Percentiles rank a stretch among this genome's conserved stretches.
Conservation (phyloP, 2,329 filamentous ascomycete genomes). For the Leptoxyphium fumago region DNA sequence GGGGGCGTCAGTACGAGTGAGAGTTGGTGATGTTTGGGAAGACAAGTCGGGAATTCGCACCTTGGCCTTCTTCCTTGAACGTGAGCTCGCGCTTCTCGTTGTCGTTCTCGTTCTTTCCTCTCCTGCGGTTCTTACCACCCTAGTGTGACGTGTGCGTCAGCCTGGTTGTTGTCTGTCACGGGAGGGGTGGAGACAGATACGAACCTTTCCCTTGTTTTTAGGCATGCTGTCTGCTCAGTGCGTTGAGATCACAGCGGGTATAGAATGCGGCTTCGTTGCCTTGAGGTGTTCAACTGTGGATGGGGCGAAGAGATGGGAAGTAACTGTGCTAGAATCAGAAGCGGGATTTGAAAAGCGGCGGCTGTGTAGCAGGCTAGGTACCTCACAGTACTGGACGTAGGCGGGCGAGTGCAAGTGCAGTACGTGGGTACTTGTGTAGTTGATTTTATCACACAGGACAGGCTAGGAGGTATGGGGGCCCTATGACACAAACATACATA, state of each 20-base stretch:
- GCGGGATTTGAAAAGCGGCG: not conserved
- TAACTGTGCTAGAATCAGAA: not conserved
- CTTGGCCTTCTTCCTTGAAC: constrained; percentile 97
- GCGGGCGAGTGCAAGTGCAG: too few species aligned
- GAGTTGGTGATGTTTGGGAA: not conserved
- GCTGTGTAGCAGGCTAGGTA: not conserved
- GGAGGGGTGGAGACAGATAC: constrained; percentile 15
- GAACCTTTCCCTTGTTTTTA: constrained; percentile 99
- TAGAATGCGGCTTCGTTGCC: constrained; percentile 12
- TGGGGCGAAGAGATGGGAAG: constrained; percentile 1
- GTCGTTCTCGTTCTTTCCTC: constrained; percentile 78
- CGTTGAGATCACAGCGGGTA: not conserved
- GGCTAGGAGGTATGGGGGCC: too few species aligned
- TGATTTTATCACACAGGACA: too few species aligned
- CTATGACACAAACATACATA: too few species aligned
- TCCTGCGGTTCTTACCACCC: constrained; percentile 96
- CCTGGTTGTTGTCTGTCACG: not conserved
- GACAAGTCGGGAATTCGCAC: constrained; percentile 24
- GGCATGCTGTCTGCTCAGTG: constrained; percentile 51
- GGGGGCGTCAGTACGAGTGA: not conserved
- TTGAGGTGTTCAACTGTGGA: constrained; percentile 1
- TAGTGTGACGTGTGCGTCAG: constrained; percentile 2
- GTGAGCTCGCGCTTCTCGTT: constrained; percentile 97
- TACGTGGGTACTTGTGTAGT: too few species aligned
- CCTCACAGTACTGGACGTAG: too few species aligned